phyloP scores from a whole-genome alignment of 768 basidiomycete species.

The Boletus barrowsii region DNA sequence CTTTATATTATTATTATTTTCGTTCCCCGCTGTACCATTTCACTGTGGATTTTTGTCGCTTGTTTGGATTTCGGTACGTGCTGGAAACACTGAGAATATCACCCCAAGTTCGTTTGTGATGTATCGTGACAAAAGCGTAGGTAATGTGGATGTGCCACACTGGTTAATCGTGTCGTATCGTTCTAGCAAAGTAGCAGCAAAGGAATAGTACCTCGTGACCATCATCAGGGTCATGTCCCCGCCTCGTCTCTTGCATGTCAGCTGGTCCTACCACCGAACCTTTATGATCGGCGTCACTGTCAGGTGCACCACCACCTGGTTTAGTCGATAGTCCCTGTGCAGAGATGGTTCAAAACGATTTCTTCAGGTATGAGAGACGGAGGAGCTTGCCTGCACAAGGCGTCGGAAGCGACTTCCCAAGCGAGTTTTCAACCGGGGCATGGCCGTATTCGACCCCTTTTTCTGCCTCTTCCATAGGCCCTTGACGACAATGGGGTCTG shows the following conservation, averaged over 20 bases:
- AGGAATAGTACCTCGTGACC: constrained; percentile 20
- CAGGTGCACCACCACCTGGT: neutral
- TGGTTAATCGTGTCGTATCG: constrained; percentile 8
- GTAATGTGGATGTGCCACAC: neutral
- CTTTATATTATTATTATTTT: neutral
- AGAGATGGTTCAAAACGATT: neutral
- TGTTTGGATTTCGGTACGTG: neutral
- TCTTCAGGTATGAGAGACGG: neutral
- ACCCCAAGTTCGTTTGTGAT: neutral
- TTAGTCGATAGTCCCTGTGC: constrained; percentile 8
- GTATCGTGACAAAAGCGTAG: neutral
- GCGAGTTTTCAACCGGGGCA: neutral
- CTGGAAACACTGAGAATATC: neutral
- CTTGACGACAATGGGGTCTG: constrained; percentile 1
- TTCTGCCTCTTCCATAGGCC: constrained; percentile 12
- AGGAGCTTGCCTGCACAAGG: constrained; percentile 15
- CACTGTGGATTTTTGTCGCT: neutral
- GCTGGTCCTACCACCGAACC: neutral
- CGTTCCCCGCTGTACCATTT: constrained; percentile 14
- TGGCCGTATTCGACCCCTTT: neutral
- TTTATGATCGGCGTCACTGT: neutral
- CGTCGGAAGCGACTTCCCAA: constrained; percentile 12
- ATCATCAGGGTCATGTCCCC: constrained; percentile 11
- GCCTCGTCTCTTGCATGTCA: neutral
- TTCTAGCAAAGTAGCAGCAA: constrained; percentile 28